Conservation (phyloP, 2,329 filamentous ascomycete species). For the Pseudopithomyces maydicus region DNA sequence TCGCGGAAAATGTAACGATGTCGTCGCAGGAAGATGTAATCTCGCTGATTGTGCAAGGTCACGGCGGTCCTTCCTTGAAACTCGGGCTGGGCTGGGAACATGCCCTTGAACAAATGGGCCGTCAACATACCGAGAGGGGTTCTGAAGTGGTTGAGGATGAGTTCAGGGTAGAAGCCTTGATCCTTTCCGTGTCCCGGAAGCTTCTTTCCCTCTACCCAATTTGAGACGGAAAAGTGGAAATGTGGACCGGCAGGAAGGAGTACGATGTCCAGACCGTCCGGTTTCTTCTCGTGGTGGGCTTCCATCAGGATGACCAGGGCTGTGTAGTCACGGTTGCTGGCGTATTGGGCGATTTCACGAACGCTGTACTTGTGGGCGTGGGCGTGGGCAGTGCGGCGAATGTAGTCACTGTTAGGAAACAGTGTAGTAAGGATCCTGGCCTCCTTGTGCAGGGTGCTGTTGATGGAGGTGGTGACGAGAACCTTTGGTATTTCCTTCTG, state of each 20-base stretch:
- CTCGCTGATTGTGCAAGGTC: conserved; percentile 91
- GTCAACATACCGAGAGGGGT: conserved; percentile 89
- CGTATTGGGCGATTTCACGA: conserved; percentile 86
- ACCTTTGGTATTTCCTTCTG: conserved; percentile 73
- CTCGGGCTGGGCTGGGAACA: conserved; percentile 83
- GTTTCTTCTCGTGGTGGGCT: conserved; percentile 74
- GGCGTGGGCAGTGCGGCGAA: conserved; percentile 81
- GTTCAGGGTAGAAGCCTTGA: conserved; percentile 87
- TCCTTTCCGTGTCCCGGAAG: conserved; percentile 86
- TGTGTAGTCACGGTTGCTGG: conserved; percentile 80
- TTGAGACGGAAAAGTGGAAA: conserved; percentile 88
- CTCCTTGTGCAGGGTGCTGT: conserved; percentile 85
- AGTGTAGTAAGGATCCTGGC: conserved; percentile 77
- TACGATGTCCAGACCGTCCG: conserved; percentile 80
- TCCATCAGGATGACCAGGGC: conserved; percentile 85
- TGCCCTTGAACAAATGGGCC: conserved; percentile 76
- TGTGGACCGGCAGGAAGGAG: conserved; percentile 85
- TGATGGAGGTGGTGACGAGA: conserved; percentile 87
- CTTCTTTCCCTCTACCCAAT: conserved; percentile 87
- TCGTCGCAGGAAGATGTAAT: conserved; percentile 91
- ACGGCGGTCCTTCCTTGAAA: conserved; percentile 86
- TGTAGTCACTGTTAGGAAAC: conserved; percentile 81
- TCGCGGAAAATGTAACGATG: conserved; percentile 94
- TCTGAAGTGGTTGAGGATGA: conserved; percentile 92
- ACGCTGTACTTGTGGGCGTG: conserved; percentile 91